Evolutionary conservation across 371 early-diverging fungal genomes (phyloP), one percentile per base, ranked within the genome.

Genomic region (Catenaria anguillulae): DNA sequence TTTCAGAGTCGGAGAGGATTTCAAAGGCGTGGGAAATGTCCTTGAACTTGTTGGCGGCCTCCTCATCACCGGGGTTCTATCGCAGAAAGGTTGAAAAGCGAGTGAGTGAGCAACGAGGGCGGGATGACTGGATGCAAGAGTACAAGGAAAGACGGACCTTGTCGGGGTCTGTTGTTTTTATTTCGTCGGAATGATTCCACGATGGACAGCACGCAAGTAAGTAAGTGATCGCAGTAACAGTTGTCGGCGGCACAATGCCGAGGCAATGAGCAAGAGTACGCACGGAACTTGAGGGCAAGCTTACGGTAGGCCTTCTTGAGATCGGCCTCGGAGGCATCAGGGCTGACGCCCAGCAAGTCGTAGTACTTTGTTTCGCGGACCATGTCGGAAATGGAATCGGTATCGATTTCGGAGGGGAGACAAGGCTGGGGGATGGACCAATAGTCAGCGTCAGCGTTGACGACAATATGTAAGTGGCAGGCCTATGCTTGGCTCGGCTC

Each of bases 11-110:
- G 50, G 90, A 90, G 8, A 96, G 78, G 63, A 93, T 87, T 75
- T 96, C 94, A 76, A 92, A 90, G 45, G 98, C 89, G 75, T 90
- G 84, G 50, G 84, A 82, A 61, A 97, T 77, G 69, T 90, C 90
- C 67, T 93, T 91, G 81, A 95, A 97, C 73, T 89, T 79, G 65
- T 81, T 77, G 58, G 83, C 86, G 40, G 86, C 84, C 43, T 70
- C 74, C 24, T 89, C 82, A 65, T 90, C 84, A 70, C 92, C 90
- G 70, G 56, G 36, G 24, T 40, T 24, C 24, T n/a, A n/a, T n/a
- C n/a, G n/a, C n/a, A n/a, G n/a, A n/a, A n/a, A n/a, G n/a, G n/a
- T n/a, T 59, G 33, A 59, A n/a, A n/a, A n/a, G n/a, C n/a, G n/a
- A n/a, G n/a, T n/a, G 24, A 35, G 43, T 26, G 12, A 40, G 24